These are phyloP conservation scores for Carex sylvatica DNA, from an alignment of 202 grass and related monocot species.

Conservation along the genomic window DNA sequence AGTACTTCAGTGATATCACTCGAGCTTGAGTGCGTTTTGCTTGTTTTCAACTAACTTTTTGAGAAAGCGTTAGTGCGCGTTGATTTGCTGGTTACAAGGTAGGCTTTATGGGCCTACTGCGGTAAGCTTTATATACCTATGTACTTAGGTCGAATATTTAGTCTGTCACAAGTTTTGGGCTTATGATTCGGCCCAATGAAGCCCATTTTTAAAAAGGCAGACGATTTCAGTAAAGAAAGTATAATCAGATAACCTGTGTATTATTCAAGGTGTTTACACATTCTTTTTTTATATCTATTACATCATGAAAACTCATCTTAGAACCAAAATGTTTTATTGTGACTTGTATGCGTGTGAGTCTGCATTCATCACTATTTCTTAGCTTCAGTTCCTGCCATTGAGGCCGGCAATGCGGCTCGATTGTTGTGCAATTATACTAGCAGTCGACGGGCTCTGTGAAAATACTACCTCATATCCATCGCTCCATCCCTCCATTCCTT, in stretches of 20 bases:
- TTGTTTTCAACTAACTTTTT: background rate
- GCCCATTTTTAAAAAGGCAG: background rate
- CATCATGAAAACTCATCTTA: background rate
- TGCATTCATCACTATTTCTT: background rate
- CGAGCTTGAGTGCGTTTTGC: background rate
- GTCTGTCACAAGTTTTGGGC: background rate
- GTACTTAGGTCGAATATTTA: background rate
- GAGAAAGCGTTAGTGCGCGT: background rate
- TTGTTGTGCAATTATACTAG: conserved; percentile 37
- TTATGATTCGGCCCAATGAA: background rate
- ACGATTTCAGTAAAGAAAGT: background rate
- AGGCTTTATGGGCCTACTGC: background rate
- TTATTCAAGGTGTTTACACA: background rate
- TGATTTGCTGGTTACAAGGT: background rate
- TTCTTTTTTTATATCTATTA: background rate
- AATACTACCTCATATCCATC: conserved; percentile 81
- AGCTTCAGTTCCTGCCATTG: background rate
- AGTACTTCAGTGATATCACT: no score
- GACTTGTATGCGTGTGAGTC: background rate
- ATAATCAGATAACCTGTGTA: background rate
- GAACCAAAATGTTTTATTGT: background rate
- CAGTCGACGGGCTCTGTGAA: conserved; percentile 41
- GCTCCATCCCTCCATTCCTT: conserved; percentile 56
- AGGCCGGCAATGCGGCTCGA: conserved; percentile 41
- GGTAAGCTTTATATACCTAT: background rate